These are phyloP conservation scores for Talaromyces proteolyticus DNA, from an alignment of 495 filamentous ascomycete species.

Conservation along the genomic window DNA sequence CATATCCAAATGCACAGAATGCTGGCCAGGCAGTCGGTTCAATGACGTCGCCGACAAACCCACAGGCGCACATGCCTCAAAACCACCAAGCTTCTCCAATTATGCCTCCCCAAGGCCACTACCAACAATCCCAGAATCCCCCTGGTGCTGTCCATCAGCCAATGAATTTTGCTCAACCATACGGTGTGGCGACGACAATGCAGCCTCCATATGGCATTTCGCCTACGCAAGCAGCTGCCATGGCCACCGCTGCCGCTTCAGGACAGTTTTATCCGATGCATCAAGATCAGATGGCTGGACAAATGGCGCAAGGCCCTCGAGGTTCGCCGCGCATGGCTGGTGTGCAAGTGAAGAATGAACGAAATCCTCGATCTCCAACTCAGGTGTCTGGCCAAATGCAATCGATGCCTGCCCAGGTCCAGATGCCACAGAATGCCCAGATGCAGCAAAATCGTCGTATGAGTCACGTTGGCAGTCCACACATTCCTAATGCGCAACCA, in stretches of 20 bases:
- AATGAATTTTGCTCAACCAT: constrained; percentile 48
- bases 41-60: constrained; percentile 47
- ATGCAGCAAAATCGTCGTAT: constrained; percentile 42
- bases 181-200: constrained; percentile 43
- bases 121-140: constrained; percentile 40
- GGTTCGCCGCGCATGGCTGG: constrained; percentile 48
- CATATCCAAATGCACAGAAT: constrained; percentile 43
- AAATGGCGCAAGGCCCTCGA: constrained; percentile 38
- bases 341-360: constrained; percentile 44
- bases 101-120: constrained; percentile 47
- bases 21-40: constrained; percentile 38
- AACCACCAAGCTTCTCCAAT: constrained; percentile 47
- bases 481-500: constrained; percentile 36
- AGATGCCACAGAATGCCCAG: constrained; percentile 36
- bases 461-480: constrained; percentile 46
- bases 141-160: constrained; percentile 43
- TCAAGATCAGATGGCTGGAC: constrained; percentile 42
- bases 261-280: constrained; percentile 46
- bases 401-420: constrained; percentile 43
- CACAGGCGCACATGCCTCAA: constrained; percentile 46
- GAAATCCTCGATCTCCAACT: constrained; percentile 44
- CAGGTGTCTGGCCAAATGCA: constrained; percentile 46
- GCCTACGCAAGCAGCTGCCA: constrained; percentile 47
- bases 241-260: constrained; percentile 51
- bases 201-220: constrained; percentile 44